A percentile compares a stretch with the other conserved stretches of the same genome.
Conservation (phyloP, 2,329 filamentous ascomycete species). For the Calonectria ilicicola region DNA sequence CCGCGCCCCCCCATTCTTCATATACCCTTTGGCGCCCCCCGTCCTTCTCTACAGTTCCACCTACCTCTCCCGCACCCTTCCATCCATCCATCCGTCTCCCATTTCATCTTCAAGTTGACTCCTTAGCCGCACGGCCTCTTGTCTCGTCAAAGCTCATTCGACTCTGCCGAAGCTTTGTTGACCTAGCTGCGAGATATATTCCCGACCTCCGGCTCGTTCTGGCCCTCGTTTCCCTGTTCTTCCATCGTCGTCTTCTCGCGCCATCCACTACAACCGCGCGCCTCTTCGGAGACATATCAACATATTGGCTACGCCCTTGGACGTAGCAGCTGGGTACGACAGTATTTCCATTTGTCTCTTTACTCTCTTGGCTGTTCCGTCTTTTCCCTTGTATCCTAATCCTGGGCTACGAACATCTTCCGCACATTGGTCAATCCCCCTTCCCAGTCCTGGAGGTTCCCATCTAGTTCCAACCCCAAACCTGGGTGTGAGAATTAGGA, state of each 20-base stretch:
- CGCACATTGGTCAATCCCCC: conserved; percentile 37
- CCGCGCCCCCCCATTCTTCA: conserved; percentile 32
- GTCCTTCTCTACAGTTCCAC: conserved; percentile 40
- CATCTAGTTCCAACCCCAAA: conserved; percentile 30
- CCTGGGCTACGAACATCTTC: conserved; percentile 15
- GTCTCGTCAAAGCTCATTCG: conserved; percentile 18
- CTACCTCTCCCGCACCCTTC: conserved; percentile 36
- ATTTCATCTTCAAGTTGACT: conserved; percentile 24
- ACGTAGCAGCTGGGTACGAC: conserved; percentile 39
- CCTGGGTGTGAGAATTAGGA: conserved; percentile 43
- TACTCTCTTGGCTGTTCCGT: conserved; percentile 20
- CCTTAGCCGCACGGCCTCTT: conserved; percentile 27
- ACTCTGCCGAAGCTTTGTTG: conserved; percentile 2
- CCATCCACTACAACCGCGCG: conserved; percentile 27
- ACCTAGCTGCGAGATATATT: conserved; percentile 30
- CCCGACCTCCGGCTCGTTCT: conserved; percentile 23
- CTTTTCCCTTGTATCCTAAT: conserved; percentile 6
- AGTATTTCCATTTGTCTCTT: conserved; percentile 29
- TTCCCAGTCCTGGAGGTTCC: conserved; percentile 34
- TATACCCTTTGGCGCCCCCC: conserved; percentile 43
- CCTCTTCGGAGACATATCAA: conserved; percentile 27
- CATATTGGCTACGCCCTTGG: conserved; percentile 29
- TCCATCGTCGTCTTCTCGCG: conserved; percentile 24
- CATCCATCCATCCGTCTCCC: conserved; percentile 26
- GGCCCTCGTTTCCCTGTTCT: conserved; percentile 27